Conservation (phyloP, 1,284 basidiomycete genomes). For the Cryptococcus amylolentus region DNA sequence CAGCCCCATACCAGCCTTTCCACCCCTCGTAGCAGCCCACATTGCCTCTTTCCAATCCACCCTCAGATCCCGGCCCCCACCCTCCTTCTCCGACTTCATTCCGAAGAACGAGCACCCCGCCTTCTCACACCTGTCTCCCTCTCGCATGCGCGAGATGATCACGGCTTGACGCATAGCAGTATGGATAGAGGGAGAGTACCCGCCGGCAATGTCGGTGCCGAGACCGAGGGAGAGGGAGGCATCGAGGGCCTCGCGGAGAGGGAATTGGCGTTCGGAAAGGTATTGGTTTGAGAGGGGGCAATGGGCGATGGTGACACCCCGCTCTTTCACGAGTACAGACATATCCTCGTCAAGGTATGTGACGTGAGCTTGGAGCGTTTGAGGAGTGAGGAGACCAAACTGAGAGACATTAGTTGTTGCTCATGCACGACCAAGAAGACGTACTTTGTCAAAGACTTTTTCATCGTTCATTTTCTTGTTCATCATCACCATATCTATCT, state of each 20-base stretch:
- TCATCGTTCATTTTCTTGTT: slow-evolving; percentile 65
- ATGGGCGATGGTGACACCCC: slow-evolving; percentile 67
- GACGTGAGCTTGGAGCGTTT: slow-evolving; percentile 77
- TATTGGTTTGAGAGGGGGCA: slow-evolving; percentile 82
- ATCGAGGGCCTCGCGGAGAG: slow-evolving; percentile 67
- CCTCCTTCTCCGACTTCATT: slow-evolving; percentile 8
- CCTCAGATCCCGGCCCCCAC: slow-evolving; percentile 39
- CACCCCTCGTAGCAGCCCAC: slow-evolving; percentile 73
- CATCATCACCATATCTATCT: slow-evolving; percentile 64
- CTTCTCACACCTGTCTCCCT: slow-evolving; percentile 55
- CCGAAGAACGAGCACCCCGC: slow-evolving; percentile 10
- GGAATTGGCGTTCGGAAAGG: slow-evolving; percentile 71
- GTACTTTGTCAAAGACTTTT: slow-evolving; percentile 65
- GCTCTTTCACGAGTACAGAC: slow-evolving; percentile 55
- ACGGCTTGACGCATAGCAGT: slow-evolving; percentile 73
- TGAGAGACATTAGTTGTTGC: slow-evolving; percentile 34
- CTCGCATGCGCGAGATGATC: slow-evolving; percentile 64
- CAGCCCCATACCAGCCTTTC: slow-evolving; percentile 62
- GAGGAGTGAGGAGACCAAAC: slow-evolving; percentile 57
- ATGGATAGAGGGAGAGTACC: slow-evolving; percentile 73
- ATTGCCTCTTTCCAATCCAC: slow-evolving; percentile 76
- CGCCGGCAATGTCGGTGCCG: slow-evolving; percentile 79
- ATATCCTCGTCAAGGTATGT: slow-evolving; percentile 62
- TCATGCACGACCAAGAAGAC: slow-evolving; percentile 37
- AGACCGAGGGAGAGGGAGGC: slow-evolving; percentile 66